Base-by-base conservation (phyloP, 2,329 filamentous ascomycete genomes). In the Colletotrichum sojae region DNA sequence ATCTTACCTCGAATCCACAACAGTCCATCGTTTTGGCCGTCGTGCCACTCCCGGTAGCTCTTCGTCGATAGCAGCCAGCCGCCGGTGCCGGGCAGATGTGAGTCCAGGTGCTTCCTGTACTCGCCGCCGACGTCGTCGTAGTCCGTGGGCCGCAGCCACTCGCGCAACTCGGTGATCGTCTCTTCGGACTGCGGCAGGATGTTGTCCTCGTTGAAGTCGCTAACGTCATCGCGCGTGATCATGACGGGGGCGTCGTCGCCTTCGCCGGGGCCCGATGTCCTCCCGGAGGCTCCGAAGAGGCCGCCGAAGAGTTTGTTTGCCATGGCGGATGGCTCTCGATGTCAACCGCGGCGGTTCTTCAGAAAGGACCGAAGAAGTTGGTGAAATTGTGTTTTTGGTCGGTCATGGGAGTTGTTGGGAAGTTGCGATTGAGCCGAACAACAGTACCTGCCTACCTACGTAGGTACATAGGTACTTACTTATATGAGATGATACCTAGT, bases 1-100 rank as follows among this genome's bases (percentile, higher is more conserved):
- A 22, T 31, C 27, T 9, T 27, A 46, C 61, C 61, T 67, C 67
- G 76, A 70, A 81, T 75, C 75, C 75, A 79, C 15, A 79, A 75
- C 16, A 76, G 27, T 22, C 75, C 76, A 39, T 72, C 18, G 4
- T 74, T 57, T 13, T 12, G 0, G 45, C 49, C 49, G 6, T 65
- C 58, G 51, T 73, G 71, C 76, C 75, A 77, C 46, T 74, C 25
- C 6, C 16, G 58, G 52, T 74, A 77, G 5, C 46, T n/a, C 1
- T 58, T 22, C 1, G 73, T 72, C 9, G 56, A 59, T 1, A 68
- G 65, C 20, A 77, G 56, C 75, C 75, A 78, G 13, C 58, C 36
- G 27, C 76, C 75, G 4, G 74, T 78, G 9, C 73, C 74, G 3
- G 54, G 20, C 6, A 72, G 62, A 43, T 75, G 73, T 0, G 72